These are phyloP conservation scores for Lichtheimia hyalospora DNA, from an alignment of 371 early-diverging fungal genomes.

Conservation along the genomic window DNA sequence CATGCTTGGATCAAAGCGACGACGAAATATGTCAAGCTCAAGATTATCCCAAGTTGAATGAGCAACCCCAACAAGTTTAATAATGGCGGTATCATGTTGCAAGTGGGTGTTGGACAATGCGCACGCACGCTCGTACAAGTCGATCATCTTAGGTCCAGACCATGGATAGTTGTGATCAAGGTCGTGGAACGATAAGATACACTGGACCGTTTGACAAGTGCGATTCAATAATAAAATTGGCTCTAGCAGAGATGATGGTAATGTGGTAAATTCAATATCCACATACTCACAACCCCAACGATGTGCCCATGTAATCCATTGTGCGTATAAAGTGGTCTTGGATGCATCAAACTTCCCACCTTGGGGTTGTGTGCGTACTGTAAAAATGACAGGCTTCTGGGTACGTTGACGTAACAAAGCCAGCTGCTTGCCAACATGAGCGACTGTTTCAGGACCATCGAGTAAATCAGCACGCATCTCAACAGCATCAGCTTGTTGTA, in stretches of 20 bases:
- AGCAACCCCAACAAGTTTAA: constrained; percentile 87
- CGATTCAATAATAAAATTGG: constrained; percentile 44
- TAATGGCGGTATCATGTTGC: constrained; percentile 54
- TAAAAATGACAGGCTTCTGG: constrained; percentile 78
- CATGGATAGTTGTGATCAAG: constrained; percentile 55
- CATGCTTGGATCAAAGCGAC: constrained; percentile 13
- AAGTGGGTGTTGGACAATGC: constrained; percentile 11
- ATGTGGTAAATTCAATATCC: constrained; percentile 79
- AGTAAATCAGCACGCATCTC: constrained; percentile 93
- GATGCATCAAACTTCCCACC: constrained; percentile 70
- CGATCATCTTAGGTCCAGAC: constrained; percentile 48
- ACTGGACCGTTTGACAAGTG: constrained; percentile 41
- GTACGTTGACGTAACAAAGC: constrained; percentile 17
- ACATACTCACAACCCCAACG: constrained; percentile 89
- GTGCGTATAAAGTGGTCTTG: constrained; percentile 53
- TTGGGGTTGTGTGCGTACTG: constrained; percentile 82
- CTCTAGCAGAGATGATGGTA: constrained; percentile 25
- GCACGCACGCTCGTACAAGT: constrained; percentile 37
- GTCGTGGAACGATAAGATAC: constrained; percentile 90
- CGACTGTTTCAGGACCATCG: constrained; percentile 17
- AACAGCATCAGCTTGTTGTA: constrained; percentile 77
- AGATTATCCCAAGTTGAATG: constrained; percentile 71
- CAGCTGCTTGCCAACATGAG: constrained; percentile 19
- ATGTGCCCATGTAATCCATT: constrained; percentile 62
- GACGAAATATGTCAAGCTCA: constrained; percentile 61